Percentiles rank a stretch among this genome's conserved stretches.
These are phyloP conservation scores for Lentithecium fluviatile DNA, from an alignment of 495 filamentous ascomycete genomes.

Conservation along the genomic window DNA sequence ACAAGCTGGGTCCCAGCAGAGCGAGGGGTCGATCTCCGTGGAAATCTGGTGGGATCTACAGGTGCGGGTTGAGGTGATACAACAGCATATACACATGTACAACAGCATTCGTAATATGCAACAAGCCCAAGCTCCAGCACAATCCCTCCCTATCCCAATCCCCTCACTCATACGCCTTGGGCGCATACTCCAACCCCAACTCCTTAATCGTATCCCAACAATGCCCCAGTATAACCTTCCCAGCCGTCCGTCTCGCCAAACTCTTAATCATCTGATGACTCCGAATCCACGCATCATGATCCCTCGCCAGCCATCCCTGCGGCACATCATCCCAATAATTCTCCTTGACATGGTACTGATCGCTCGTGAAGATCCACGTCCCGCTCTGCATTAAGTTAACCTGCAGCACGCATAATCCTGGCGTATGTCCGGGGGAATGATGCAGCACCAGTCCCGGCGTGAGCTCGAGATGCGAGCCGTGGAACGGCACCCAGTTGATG, in stretches of 20 bases:
- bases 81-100: too few relatives aligned
- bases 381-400: constrained; percentile 45
- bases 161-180: not conserved
- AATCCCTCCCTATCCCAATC: not conserved
- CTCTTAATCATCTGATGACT: constrained; percentile 46
- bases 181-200: constrained; percentile 2
- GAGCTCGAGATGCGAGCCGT: constrained; percentile 40
- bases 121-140: too few relatives aligned
- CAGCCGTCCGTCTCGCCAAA: constrained; percentile 43
- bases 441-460: constrained; percentile 45
- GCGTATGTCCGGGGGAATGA: constrained; percentile 47
- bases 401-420: constrained; percentile 46
- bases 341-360: constrained; percentile 48
- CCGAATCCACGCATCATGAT: constrained; percentile 48
- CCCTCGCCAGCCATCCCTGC: constrained; percentile 48
- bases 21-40: too few relatives aligned
- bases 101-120: too few relatives aligned
- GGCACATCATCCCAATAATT: constrained; percentile 43
- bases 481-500: constrained; percentile 36
- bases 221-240: constrained; percentile 48
- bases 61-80: too few relatives aligned
- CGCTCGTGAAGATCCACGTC: constrained; percentile 50
- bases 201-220: constrained; percentile 13
- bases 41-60: too few relatives aligned
- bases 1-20: too few relatives aligned